Evolutionary conservation across 176 grass and related monocot genomes (phyloP).

Genomic region (Eragrostis nindensis): DNA sequence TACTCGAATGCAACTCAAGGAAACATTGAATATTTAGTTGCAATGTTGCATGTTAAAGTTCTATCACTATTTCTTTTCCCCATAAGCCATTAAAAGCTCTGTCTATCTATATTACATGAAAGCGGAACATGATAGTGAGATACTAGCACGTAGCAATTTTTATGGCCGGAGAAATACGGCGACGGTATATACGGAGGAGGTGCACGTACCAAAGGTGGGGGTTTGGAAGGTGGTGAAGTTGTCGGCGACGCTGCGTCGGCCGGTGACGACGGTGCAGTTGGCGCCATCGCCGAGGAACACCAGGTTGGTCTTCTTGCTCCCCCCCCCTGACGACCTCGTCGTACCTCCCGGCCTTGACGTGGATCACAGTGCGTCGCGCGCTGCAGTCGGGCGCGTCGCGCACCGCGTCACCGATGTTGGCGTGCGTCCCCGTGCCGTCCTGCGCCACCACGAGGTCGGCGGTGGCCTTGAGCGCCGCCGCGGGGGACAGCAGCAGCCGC

Average conservation of each 20-base stretch:
- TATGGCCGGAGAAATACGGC: too few relatives aligned
- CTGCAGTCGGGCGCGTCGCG: constrained; percentile 7
- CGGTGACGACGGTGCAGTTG: constrained; percentile 22
- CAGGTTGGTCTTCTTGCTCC: constrained; percentile 59
- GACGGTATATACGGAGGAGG: too few relatives aligned
- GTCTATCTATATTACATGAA: too few relatives aligned
- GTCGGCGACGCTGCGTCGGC: constrained; percentile 42
- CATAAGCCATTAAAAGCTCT: too few relatives aligned
- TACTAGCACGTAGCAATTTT: too few relatives aligned
- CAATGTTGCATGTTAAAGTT: too few relatives aligned
- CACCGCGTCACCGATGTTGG: constrained; percentile 48
- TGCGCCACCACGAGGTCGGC: constrained; percentile 59
- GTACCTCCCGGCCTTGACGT: constrained; percentile 66
- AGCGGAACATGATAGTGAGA: too few relatives aligned
- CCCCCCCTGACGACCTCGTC: constrained; percentile 71
- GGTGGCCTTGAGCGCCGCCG: not conserved
- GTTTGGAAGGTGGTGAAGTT: constrained; percentile 50
- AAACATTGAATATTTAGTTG: too few relatives aligned
- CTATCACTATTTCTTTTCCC: too few relatives aligned
- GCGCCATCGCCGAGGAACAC: constrained; percentile 74
- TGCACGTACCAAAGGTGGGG: constrained; percentile 51
- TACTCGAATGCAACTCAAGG: too few relatives aligned
- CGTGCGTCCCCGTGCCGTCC: constrained; percentile 53
- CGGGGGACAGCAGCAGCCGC: constrained; percentile 33
- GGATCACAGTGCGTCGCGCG: constrained; percentile 32